Conservation (phyloP, 495 filamentous ascomycete genomes). For the Neurospora discreta region DNA sequence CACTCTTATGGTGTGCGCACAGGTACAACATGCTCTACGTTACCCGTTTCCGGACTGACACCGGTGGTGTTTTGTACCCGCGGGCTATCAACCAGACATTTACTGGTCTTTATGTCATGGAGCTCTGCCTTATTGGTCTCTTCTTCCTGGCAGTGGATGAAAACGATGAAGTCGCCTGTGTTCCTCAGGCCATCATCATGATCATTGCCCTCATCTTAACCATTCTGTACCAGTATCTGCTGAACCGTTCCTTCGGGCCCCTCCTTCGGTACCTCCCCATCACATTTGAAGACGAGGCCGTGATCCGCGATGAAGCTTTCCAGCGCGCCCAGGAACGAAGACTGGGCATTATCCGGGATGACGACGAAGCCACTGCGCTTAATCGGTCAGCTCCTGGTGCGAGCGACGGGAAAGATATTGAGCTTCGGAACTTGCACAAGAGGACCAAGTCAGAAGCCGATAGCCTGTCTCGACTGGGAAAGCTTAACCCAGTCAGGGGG, state of each 20-base stretch:
- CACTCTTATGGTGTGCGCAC: constrained; percentile 90
- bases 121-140: constrained; percentile 77
- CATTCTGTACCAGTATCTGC: constrained; percentile 64
- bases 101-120: constrained; percentile 90
- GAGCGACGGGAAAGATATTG: constrained; percentile 37
- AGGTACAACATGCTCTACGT: constrained; percentile 96
- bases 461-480: constrained; percentile 6
- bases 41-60: constrained; percentile 81
- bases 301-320: constrained; percentile 80
- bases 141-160: constrained; percentile 75
- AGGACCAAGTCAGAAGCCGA: constrained; percentile 12
- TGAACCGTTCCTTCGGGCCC: constrained; percentile 79
- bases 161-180: constrained; percentile 47
- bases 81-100: constrained; percentile 93
- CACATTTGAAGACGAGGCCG: constrained; percentile 90
- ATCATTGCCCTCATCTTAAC: constrained; percentile 62
- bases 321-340: constrained; percentile 60
- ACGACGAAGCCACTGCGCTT: constrained; percentile 27
- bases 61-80: constrained; percentile 86
- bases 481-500: constrained; percentile 34
- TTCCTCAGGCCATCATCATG: constrained; percentile 86
- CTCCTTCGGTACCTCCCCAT: constrained; percentile 86
- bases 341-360: constrained; percentile 41
- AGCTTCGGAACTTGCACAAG: constrained; percentile 39
- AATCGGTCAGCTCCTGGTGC: background rate